Evolutionary conservation across 371 early-diverging fungal genomes (phyloP).

Genomic region (Nematocida sp.): DNA sequence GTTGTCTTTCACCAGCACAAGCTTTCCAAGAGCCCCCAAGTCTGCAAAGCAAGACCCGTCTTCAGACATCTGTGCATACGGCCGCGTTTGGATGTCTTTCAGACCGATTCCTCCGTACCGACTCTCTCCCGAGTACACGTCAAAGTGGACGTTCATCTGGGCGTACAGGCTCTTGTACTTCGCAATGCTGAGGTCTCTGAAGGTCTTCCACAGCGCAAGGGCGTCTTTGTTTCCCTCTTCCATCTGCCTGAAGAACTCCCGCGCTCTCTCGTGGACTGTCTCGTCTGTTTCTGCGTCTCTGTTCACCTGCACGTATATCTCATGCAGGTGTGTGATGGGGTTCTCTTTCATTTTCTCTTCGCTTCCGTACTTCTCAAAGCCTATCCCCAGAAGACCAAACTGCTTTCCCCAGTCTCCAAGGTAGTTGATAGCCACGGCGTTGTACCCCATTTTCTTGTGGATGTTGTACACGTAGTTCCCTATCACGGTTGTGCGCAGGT

Average conservation of each 20-base stretch:
- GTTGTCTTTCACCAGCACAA: slow-evolving; percentile 80
- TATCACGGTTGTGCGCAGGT: slow-evolving; percentile 90
- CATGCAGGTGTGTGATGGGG: slow-evolving; percentile 83
- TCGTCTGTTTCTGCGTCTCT: slow-evolving; percentile 70
- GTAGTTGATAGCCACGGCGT: slow-evolving; percentile 82
- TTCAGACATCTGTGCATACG: slow-evolving; percentile 66
- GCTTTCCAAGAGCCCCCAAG: slow-evolving; percentile 55
- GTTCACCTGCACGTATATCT: slow-evolving; percentile 87
- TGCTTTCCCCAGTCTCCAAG: slow-evolving; percentile 99
- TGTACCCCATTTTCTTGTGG: slow-evolving; percentile 76
- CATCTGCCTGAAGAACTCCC: slow-evolving; percentile 88
- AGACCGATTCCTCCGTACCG: slow-evolving; percentile 74
- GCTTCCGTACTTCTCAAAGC: slow-evolving; percentile 74
- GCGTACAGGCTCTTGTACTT: slow-evolving; percentile 85
- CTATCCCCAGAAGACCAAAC: slow-evolving; percentile 87
- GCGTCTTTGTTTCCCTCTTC: slow-evolving; percentile 84
- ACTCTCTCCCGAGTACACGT: slow-evolving; percentile 95
- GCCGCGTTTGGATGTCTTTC: slow-evolving; percentile 67
- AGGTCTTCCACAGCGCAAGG: slow-evolving; percentile 76
- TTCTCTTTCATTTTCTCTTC: slow-evolving; percentile 72
- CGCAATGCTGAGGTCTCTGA: slow-evolving; percentile 82
- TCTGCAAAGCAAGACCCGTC: slow-evolving; percentile 63
- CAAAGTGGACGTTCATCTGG: slow-evolving; percentile 83
- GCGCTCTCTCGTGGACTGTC: slow-evolving; percentile 75
- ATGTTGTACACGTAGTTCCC: slow-evolving; percentile 83